A percentile compares a stretch with the other conserved stretches of the same genome.
phyloP scores from a whole-genome alignment of 2,329 filamentous ascomycete genomes.

The Ustilaginoidea virens region DNA sequence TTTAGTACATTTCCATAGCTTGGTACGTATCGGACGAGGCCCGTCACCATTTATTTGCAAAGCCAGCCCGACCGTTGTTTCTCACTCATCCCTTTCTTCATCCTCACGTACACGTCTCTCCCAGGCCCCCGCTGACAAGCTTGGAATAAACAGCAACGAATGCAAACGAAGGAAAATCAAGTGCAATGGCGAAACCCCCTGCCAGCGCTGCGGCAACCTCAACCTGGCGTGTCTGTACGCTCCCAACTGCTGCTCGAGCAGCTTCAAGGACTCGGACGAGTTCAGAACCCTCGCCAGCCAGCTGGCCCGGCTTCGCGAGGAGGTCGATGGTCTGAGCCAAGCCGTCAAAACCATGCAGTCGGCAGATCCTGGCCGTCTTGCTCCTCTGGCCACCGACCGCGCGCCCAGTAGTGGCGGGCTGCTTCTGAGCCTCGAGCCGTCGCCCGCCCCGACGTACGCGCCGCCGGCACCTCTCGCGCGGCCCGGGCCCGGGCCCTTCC shows the following conservation, averaged over 20 bases:
- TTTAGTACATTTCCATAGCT: slow-evolving; percentile 44
- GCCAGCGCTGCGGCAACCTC: slow-evolving; percentile 53
- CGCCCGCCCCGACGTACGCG: slow-evolving; percentile 28
- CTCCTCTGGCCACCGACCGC: slow-evolving; percentile 27
- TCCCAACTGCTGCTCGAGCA: slow-evolving; percentile 54
- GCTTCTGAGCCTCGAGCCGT: slow-evolving; percentile 19
- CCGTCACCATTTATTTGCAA: no score
- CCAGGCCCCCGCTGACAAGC: no score
- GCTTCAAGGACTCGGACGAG: slow-evolving; percentile 85
- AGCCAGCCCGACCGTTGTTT: no score
- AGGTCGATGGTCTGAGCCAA: slow-evolving; percentile 63
- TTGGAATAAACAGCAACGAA: slow-evolving; percentile 54
- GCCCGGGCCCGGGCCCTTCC: slow-evolving; percentile 49
- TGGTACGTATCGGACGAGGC: slow-evolving; percentile 35
- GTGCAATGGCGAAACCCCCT: slow-evolving; percentile 55
- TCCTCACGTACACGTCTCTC: no score
- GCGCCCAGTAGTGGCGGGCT: slow-evolving; percentile 18
- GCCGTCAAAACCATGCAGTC: slow-evolving; percentile 54
- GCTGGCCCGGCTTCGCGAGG: slow-evolving; percentile 62
- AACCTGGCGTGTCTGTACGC: slow-evolving; percentile 51
- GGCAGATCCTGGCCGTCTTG: slow-evolving; percentile 25
- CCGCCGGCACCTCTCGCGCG: slow-evolving; percentile 31
- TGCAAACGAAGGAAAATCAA: slow-evolving; percentile 65
- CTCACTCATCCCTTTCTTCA: no score
- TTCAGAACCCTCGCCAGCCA: slow-evolving; percentile 70